Percentiles rank a stretch among this genome's conserved stretches.
Evolutionary conservation across 1,284 basidiomycete species (phyloP).

Genomic region (Stygiomarasmius scandens): DNA sequence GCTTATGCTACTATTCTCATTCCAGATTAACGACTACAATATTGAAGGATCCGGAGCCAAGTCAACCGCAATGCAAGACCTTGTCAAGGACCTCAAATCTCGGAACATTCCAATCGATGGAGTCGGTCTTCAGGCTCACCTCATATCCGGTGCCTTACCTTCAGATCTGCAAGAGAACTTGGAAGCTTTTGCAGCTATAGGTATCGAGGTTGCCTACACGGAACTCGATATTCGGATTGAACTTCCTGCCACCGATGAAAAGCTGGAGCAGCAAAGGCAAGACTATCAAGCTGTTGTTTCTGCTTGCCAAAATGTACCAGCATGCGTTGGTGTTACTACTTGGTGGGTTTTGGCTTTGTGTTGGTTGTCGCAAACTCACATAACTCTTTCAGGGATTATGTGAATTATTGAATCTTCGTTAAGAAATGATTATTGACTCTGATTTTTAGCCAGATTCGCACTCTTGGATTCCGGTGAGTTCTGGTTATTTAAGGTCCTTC

Average conservation of each 20-base stretch:
- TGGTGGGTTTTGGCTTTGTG: conserved; percentile 46
- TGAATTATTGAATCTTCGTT: too few species aligned
- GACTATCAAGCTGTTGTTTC: conserved; percentile 57
- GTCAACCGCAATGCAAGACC: conserved; percentile 51
- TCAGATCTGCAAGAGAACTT: conserved; percentile 34
- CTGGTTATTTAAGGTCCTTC: too few species aligned
- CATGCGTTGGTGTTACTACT: conserved; percentile 55
- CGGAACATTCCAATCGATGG: conserved; percentile 56
- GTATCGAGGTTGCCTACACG: conserved; percentile 61
- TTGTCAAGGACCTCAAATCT: conserved; percentile 48
- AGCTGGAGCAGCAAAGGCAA: conserved; percentile 52
- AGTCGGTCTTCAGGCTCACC: conserved; percentile 56
- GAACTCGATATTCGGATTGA: conserved; percentile 60
- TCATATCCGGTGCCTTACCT: conserved; percentile 54
- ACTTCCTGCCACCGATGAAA: conserved; percentile 32
- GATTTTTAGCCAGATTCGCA: too few species aligned
- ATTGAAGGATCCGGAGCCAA: conserved; percentile 54
- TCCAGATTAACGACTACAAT: conserved; percentile 62
- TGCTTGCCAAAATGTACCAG: conserved; percentile 52
- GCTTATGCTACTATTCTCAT: too few species aligned
- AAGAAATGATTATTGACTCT: too few species aligned
- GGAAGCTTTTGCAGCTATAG: conserved; percentile 50
- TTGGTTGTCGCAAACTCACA: conserved; percentile 24
- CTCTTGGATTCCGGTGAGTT: too few species aligned
- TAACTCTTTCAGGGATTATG: too few species aligned